Evolutionary conservation across 345 rosid genomes (phyloP).

Genomic region (Sisymbrium altissimum): DNA sequence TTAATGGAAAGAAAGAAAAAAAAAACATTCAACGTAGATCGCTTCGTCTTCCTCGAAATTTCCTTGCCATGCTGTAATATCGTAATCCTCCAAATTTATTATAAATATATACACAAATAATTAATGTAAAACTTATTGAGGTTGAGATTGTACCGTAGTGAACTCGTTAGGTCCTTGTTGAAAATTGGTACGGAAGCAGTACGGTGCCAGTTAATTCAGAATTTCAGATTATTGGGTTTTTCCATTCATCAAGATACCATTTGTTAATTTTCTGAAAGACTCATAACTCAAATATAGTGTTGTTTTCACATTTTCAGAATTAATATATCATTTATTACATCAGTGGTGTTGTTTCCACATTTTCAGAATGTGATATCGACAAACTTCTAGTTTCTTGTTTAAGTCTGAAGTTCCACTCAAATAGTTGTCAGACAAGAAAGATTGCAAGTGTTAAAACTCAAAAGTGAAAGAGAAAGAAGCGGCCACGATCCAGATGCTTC

Average conservation of each 20-base stretch:
- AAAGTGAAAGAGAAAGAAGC: slow-evolving; percentile 19
- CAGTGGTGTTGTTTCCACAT: background rate
- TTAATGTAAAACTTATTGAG: background rate
- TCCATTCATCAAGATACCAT: slow-evolving; percentile 13
- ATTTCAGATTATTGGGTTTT: background rate
- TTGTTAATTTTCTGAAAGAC: background rate
- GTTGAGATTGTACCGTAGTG: slow-evolving; percentile 12
- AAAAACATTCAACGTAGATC: background rate
- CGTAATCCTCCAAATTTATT: background rate
- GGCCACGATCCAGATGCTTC: slow-evolving; percentile 30
- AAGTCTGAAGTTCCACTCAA: background rate
- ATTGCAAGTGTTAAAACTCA: background rate
- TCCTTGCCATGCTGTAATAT: slow-evolving; percentile 18
- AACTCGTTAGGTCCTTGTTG: slow-evolving; percentile 2
- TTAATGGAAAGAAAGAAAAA: background rate
- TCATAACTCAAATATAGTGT: background rate
- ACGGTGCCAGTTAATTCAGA: background rate
- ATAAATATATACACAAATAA: background rate
- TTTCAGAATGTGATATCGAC: background rate
- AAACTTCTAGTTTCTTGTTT: background rate
- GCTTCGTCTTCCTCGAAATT: slow-evolving; percentile 19
- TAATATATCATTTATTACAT: no score
- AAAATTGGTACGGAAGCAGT: slow-evolving; percentile 21
- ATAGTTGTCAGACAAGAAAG: background rate
- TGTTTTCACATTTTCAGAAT: background rate